Percentiles rank a stretch among this genome's conserved stretches.
Evolutionary conservation across 495 filamentous ascomycete genomes (phyloP).

Genomic region (Extremus antarcticus): DNA sequence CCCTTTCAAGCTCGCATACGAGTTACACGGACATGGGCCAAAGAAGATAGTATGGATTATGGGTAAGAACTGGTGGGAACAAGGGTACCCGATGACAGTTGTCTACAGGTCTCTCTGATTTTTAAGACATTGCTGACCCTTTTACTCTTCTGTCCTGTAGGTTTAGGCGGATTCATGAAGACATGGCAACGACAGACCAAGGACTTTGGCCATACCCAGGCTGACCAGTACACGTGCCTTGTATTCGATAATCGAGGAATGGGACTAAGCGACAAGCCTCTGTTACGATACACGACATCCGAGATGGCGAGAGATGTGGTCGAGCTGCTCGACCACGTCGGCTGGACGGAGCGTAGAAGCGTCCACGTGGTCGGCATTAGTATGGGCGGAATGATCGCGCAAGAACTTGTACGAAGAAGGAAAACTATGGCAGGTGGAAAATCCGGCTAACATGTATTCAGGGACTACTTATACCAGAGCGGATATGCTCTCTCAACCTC

Average conservation of each 20-base stretch:
- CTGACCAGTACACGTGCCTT: conserved; percentile 54
- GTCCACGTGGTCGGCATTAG: conserved; percentile 65
- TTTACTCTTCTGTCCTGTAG: too few species aligned
- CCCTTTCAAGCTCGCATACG: conserved; percentile 60
- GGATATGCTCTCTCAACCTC: conserved; percentile 55
- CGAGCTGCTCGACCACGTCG: conserved; percentile 57
- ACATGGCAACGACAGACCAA: conserved; percentile 69
- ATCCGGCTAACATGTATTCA: conserved; percentile 11
- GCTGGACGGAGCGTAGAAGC: conserved; percentile 50
- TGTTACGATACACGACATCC: conserved; percentile 55
- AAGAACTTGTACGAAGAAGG: conserved; percentile 49
- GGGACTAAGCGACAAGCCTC: conserved; percentile 64
- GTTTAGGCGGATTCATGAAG: conserved; percentile 28
- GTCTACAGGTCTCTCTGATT: too few species aligned
- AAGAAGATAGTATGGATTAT: conserved; percentile 43
- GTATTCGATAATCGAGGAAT: conserved; percentile 74
- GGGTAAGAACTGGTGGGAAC: too few species aligned
- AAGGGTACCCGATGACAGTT: too few species aligned
- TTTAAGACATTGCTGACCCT: too few species aligned
- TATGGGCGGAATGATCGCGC: conserved; percentile 82
- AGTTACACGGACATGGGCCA: conserved; percentile 67
- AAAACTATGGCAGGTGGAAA: neutral
- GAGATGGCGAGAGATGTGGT: conserved; percentile 66
- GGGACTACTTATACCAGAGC: conserved; percentile 49
- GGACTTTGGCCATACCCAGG: conserved; percentile 61